These are phyloP conservation scores for Coniochaeta prunicola DNA, from an alignment of 2,329 filamentous ascomycete species.

Conservation along the genomic window DNA sequence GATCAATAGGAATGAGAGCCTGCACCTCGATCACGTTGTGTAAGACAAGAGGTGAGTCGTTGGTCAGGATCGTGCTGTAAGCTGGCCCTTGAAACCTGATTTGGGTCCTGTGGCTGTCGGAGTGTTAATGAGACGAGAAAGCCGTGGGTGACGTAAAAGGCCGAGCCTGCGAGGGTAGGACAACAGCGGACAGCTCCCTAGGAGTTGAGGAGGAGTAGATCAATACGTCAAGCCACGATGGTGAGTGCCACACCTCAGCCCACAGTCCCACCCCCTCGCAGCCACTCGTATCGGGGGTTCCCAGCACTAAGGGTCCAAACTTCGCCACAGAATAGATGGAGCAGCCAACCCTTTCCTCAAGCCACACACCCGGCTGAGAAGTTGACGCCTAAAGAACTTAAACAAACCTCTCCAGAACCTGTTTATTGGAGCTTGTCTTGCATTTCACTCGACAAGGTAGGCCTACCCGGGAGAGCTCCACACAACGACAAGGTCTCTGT, in stretches of 20 bases:
- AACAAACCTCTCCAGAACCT: background rate
- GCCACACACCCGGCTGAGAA: background rate
- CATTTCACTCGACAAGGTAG: background rate
- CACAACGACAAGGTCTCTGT: background rate
- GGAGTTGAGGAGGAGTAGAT: background rate
- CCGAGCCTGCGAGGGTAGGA: background rate
- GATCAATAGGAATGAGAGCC: background rate
- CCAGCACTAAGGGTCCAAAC: background rate
- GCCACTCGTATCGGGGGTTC: background rate
- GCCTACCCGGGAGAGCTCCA: background rate
- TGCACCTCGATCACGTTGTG: background rate
- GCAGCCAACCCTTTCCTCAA: background rate
- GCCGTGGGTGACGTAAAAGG: background rate
- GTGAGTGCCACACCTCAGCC: background rate
- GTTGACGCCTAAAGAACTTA: background rate
- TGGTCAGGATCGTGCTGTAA: background rate
- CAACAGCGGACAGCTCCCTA: background rate
- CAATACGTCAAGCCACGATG: conserved; percentile 1
- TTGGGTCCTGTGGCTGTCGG: background rate
- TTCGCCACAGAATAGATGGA: background rate
- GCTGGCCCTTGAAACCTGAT: background rate
- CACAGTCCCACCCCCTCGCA: background rate
- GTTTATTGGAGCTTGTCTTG: background rate
- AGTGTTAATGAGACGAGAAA: background rate
- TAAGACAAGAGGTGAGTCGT: background rate